Evolutionary conservation across 257 asterid genomes (phyloP).

Genomic region (Solanum clarkiae): DNA sequence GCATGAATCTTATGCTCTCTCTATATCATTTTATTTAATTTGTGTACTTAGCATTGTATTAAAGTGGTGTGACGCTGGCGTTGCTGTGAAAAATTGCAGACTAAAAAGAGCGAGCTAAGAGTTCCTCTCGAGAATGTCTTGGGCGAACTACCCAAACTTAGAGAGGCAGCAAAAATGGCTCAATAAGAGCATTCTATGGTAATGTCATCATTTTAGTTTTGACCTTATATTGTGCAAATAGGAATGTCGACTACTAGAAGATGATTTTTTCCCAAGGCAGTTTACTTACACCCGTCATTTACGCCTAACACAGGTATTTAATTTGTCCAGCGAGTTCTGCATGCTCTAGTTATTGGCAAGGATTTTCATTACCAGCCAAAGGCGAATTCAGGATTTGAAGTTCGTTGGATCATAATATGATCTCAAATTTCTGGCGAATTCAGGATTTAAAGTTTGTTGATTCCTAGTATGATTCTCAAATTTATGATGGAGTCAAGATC

Average conservation of each 20-base stretch:
- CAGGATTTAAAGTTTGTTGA: background rate
- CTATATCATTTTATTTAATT: background rate
- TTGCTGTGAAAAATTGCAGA: slow-evolving; percentile 14
- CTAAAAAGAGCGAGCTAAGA: slow-evolving; percentile 31
- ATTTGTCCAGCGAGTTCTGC: too few relatives aligned
- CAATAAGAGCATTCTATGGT: background rate
- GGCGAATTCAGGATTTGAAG: too few relatives aligned
- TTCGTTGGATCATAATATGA: too few relatives aligned
- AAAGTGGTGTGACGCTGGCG: background rate
- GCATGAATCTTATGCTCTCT: background rate
- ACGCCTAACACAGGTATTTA: too few relatives aligned
- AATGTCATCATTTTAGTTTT: background rate
- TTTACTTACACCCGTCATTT: too few relatives aligned
- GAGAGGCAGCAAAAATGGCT: background rate
- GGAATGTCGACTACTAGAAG: too few relatives aligned
- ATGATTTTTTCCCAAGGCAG: too few relatives aligned
- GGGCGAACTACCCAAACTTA: slow-evolving; percentile 45
- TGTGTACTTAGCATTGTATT: background rate
- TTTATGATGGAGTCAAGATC: too few relatives aligned
- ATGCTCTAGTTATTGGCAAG: background rate
- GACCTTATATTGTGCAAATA: too few relatives aligned
- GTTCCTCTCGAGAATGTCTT: slow-evolving; percentile 46
- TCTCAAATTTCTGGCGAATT: too few relatives aligned
- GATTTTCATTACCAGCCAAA: background rate
- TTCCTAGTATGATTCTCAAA: background rate